These are phyloP conservation scores for Leishmania martiniquensis DNA, from an alignment of 208 protist species.

Conservation along the genomic window DNA sequence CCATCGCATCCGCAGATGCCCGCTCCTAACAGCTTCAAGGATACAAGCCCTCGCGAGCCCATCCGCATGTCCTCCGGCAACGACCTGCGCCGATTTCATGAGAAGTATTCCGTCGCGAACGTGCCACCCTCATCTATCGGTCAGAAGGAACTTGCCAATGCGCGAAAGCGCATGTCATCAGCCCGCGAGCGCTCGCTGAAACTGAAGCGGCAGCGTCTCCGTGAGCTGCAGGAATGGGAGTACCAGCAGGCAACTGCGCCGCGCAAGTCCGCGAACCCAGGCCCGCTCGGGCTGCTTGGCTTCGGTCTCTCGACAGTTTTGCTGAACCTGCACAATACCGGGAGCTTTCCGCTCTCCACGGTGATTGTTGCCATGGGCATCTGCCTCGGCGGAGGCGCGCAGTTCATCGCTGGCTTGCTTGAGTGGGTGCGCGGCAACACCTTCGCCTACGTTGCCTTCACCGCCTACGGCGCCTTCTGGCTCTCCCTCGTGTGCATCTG, in stretches of 20 bases:
- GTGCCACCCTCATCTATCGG: background rate
- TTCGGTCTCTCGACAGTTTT: slow-evolving; percentile 74
- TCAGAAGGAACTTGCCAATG: background rate
- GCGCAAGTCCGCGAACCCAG: slow-evolving; percentile 30
- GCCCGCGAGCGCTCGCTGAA: background rate
- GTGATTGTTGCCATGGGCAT: slow-evolving; percentile 46
- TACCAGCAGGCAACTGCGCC: background rate
- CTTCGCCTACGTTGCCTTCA: slow-evolving; percentile 52
- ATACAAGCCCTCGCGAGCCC: background rate
- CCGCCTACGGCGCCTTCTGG: slow-evolving; percentile 62
- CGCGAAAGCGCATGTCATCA: background rate
- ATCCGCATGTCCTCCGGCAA: background rate
- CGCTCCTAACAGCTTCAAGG: background rate
- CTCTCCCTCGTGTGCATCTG: slow-evolving; percentile 44
- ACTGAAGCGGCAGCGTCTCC: background rate
- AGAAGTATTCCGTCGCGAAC: background rate
- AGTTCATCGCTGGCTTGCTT: slow-evolving; percentile 64
- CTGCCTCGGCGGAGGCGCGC: slow-evolving; percentile 52
- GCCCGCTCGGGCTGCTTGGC: slow-evolving; percentile 42
- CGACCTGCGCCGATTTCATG: background rate
- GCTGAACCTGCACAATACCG: slow-evolving; percentile 57
- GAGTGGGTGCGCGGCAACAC: slow-evolving; percentile 54
- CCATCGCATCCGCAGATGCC: background rate
- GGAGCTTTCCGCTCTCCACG: slow-evolving; percentile 35
- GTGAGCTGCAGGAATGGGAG: slow-evolving; percentile 11